These are phyloP conservation scores for Cordia subcordata DNA, from an alignment of 257 asterid species.

Conservation along the genomic window DNA sequence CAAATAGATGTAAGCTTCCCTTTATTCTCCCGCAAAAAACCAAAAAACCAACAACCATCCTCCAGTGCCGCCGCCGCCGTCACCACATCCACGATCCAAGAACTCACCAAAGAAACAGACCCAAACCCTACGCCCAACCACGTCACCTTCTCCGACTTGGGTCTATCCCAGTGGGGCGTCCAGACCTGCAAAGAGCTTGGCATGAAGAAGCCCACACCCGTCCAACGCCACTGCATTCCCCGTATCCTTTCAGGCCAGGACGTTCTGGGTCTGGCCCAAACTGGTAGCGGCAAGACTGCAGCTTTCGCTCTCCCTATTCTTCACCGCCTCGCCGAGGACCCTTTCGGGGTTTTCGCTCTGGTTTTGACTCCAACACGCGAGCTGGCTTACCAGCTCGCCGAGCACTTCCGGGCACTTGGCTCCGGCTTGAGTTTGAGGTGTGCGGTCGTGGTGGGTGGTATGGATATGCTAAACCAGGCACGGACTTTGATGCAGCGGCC, in stretches of 20 bases:
- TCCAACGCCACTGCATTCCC: constrained; percentile 91
- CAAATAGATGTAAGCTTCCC: constrained; percentile 45
- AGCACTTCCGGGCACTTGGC: constrained; percentile 89
- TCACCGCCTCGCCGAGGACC: constrained; percentile 62
- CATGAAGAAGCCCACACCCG: constrained; percentile 85
- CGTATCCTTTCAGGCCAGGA: constrained; percentile 76
- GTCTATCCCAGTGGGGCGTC: constrained; percentile 80
- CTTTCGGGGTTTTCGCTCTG: constrained; percentile 79
- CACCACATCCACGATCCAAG: constrained; percentile 8
- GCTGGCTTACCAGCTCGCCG: constrained; percentile 87
- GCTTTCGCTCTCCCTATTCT: constrained; percentile 93
- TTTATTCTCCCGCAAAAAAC: constrained; percentile 44
- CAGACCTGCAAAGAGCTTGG: constrained; percentile 81
- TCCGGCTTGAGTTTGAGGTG: constrained; percentile 70
- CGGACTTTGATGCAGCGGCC: constrained; percentile 68
- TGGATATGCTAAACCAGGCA: constrained; percentile 79
- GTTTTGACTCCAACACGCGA: constrained; percentile 93
- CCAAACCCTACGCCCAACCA: constrained; percentile 49
- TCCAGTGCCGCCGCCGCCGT: not conserved
- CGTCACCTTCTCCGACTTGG: constrained; percentile 65
- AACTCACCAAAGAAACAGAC: constrained; percentile 49
- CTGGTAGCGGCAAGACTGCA: constrained; percentile 94
- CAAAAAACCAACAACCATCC: not conserved
- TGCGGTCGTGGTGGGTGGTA: constrained; percentile 83
- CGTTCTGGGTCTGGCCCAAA: constrained; percentile 86